Conservation (phyloP, 116 monocot species). For the Iris pallida region DNA sequence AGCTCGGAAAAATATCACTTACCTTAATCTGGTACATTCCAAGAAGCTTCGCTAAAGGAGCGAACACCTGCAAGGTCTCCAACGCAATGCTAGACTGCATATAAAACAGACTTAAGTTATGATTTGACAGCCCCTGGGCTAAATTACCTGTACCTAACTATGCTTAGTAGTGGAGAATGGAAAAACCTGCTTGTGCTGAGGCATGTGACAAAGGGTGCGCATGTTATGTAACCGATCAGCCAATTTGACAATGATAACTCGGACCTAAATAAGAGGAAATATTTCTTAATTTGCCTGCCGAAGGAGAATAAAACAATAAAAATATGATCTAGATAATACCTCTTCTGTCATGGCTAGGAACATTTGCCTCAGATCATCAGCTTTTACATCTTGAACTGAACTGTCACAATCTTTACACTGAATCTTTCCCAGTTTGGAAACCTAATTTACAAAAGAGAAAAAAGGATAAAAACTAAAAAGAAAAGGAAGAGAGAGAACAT, state of each 20-base stretch:
- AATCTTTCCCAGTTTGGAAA: conserved; percentile 95
- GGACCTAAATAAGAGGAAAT: conserved; percentile 53
- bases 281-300: conserved; percentile 1
- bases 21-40: conserved; percentile 99
- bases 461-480: not conserved
- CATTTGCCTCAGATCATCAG: conserved; percentile 96
- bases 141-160: not conserved
- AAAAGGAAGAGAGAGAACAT: not conserved
- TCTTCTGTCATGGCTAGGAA: conserved; percentile 99
- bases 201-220: conserved; percentile 98
- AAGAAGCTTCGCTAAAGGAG: conserved; percentile 95
- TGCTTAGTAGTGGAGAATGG: not conserved
- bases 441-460: conserved; percentile 30
- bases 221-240: conserved; percentile 98
- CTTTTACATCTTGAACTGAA: conserved; percentile 92
- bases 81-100: conserved; percentile 83
- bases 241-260: conserved; percentile 97
- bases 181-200: conserved; percentile 86
- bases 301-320: conserved; percentile 4
- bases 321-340: conserved; percentile 32
- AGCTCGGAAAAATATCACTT: conserved; percentile 5
- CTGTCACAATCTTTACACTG: conserved; percentile 57
- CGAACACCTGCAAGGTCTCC: conserved; percentile 96
- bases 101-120: conserved; percentile 14
- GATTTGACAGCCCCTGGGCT: not conserved